phyloP scores from a whole-genome alignment of 179 eudicot genomes.

The Amaranthus tricolor region DNA sequence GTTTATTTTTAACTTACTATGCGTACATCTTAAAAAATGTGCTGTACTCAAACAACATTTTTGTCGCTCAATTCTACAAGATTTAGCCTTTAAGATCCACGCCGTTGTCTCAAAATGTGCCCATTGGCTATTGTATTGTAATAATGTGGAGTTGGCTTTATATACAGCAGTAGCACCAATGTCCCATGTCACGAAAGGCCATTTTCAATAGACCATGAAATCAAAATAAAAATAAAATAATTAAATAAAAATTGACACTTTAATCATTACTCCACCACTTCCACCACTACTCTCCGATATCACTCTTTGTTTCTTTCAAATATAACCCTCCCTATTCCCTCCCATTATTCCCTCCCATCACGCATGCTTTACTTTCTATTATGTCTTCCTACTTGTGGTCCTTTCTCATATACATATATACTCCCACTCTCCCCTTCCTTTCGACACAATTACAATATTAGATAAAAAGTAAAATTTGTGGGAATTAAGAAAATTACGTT shows the following conservation, averaged over 20 bases:
- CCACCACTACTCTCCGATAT: background rate
- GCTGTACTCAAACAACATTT: too few species aligned
- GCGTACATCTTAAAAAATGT: too few species aligned
- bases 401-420: background rate
- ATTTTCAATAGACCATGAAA: slow-evolving; percentile 23
- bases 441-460: too few species aligned
- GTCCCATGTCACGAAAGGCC: slow-evolving; percentile 35
- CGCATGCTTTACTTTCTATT: slow-evolving; percentile 1
- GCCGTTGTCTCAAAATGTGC: too few species aligned
- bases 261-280: slow-evolving; percentile 37
- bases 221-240: slow-evolving; percentile 1
- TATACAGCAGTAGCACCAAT: slow-evolving; percentile 6
- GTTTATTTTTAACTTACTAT: too few species aligned
- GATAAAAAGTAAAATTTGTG: too few species aligned
- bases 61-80: too few species aligned
- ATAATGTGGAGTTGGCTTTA: slow-evolving; percentile 22
- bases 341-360: background rate
- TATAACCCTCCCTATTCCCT: slow-evolving; percentile 4
- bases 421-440: too few species aligned
- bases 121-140: too few species aligned
- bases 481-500: too few species aligned
- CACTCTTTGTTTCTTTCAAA: slow-evolving; percentile 8
- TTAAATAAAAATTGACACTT: slow-evolving; percentile 23
- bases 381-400: background rate
- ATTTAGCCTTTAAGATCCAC: too few species aligned